A percentile compares a stretch with the other conserved stretches of the same genome.
Conservation (phyloP, 768 basidiomycete genomes). For the Mycena leptocephala region DNA sequence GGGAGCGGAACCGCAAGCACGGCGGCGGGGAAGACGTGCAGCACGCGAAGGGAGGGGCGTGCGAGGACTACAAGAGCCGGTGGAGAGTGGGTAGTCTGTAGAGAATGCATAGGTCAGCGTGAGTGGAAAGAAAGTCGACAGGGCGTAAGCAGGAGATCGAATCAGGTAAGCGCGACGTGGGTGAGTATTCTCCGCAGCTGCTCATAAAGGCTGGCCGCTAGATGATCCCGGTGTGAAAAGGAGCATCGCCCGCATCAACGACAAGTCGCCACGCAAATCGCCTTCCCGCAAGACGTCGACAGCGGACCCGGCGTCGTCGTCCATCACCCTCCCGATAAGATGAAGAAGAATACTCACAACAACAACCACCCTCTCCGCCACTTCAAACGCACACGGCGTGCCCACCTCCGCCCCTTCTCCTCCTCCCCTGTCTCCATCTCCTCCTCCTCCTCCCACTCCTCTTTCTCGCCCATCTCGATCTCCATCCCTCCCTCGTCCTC, state of each 20-base stretch:
- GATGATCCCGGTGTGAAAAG: too few relatives aligned
- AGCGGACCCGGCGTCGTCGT: too few relatives aligned
- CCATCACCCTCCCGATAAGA: too few relatives aligned
- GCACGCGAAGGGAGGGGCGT: conserved; percentile 11
- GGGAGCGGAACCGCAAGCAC: conserved; percentile 7
- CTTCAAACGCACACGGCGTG: conserved; percentile 26
- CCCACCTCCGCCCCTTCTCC: background rate
- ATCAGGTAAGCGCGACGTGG: too few relatives aligned
- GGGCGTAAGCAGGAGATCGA: too few relatives aligned
- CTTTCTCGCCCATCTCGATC: background rate
- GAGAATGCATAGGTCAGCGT: background rate
- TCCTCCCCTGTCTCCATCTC: conserved; percentile 19
- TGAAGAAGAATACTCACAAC: conserved; percentile 8
- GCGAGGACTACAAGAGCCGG: conserved; percentile 28
- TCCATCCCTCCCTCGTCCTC: background rate
- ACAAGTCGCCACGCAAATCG: too few relatives aligned
- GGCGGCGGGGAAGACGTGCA: conserved; percentile 38
- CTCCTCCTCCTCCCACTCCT: background rate
- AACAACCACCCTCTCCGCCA: conserved; percentile 7
- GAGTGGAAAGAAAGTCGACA: background rate
- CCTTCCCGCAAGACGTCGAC: too few relatives aligned
- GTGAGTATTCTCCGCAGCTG: too few relatives aligned
- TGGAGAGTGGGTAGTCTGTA: conserved; percentile 31
- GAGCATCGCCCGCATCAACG: too few relatives aligned
- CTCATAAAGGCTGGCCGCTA: too few relatives aligned